These are phyloP conservation scores for Quercus cerris DNA, from an alignment of 306 rosid species.

Conservation along the genomic window DNA sequence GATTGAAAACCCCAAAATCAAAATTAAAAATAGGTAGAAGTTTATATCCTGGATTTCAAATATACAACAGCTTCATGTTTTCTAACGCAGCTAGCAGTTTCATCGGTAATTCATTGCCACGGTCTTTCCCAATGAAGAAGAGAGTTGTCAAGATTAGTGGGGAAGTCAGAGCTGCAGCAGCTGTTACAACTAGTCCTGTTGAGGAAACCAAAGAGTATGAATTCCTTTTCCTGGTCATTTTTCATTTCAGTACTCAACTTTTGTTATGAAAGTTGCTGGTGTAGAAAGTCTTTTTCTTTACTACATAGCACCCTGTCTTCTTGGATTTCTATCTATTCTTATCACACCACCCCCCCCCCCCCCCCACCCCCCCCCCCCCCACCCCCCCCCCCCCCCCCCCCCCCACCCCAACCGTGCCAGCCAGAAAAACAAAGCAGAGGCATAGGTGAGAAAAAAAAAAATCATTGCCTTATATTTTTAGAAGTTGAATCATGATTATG, in stretches of 20 bases:
- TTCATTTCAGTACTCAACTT: no score
- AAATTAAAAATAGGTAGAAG: not conserved
- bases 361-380: no score
- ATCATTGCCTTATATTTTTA: not conserved
- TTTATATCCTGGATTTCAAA: not conserved
- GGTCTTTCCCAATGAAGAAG: conserved; percentile 27
- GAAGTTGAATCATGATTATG: not conserved
- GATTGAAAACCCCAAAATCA: not conserved
- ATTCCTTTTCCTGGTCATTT: conserved; percentile 2
- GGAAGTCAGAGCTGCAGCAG: conserved; percentile 50
- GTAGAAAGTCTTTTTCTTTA: not conserved
- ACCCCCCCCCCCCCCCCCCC: no score
- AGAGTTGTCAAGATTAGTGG: conserved; percentile 37
- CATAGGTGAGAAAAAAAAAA: not conserved
- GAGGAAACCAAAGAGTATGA: conserved; percentile 70
- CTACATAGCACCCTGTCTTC: not conserved
- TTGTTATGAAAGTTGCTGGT: not conserved
- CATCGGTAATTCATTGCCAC: conserved; percentile 41
- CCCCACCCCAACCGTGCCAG: no score
- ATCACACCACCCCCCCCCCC: no score
- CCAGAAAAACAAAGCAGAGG: no score
- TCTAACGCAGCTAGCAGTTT: conserved; percentile 55
- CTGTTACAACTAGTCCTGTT: conserved; percentile 43
- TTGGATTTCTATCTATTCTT: not conserved
- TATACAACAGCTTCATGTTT: not conserved